A percentile compares a stretch with the other conserved stretches of the same genome.
Evolutionary conservation across 2,329 filamentous ascomycete species (phyloP).

Genomic region (Fusarium cicatricum): DNA sequence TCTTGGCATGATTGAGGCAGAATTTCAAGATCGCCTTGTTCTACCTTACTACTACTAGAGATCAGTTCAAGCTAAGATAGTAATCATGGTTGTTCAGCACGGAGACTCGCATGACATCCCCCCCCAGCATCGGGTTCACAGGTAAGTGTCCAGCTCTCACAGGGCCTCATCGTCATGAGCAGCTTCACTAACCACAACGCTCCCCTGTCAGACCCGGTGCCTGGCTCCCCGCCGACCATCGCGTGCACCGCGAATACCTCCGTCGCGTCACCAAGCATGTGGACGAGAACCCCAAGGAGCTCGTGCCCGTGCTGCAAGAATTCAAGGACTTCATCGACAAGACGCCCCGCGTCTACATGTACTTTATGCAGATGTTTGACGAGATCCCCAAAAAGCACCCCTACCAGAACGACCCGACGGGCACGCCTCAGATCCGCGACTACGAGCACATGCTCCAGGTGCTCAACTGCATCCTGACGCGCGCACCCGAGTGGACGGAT

Average conservation of each 20-base stretch:
- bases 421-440: slow-evolving; percentile 68
- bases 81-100: slow-evolving; percentile 59
- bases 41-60: too few species aligned
- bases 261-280: slow-evolving; percentile 62
- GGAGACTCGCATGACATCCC: slow-evolving; percentile 62
- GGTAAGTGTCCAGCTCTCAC: slow-evolving; percentile 46
- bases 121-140: slow-evolving; percentile 53
- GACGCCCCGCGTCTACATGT: slow-evolving; percentile 71
- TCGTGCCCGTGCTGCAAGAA: slow-evolving; percentile 69
- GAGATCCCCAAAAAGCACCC: slow-evolving; percentile 69
- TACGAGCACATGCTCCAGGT: slow-evolving; percentile 72
- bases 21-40: background rate
- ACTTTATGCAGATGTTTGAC: slow-evolving; percentile 72
- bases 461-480: slow-evolving; percentile 66
- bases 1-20: background rate
- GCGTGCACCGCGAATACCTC: slow-evolving; percentile 71
- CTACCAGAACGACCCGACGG: slow-evolving; percentile 69
- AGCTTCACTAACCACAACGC: background rate
- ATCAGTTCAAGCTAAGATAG: background rate
- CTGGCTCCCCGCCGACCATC: slow-evolving; percentile 72
- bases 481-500: slow-evolving; percentile 62
- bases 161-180: background rate
- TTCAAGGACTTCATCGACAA: slow-evolving; percentile 72
- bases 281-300: slow-evolving; percentile 57
- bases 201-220: slow-evolving; percentile 55